phyloP scores from a whole-genome alignment of 1,284 basidiomycete genomes.

The Ceratobasidium sp. region DNA sequence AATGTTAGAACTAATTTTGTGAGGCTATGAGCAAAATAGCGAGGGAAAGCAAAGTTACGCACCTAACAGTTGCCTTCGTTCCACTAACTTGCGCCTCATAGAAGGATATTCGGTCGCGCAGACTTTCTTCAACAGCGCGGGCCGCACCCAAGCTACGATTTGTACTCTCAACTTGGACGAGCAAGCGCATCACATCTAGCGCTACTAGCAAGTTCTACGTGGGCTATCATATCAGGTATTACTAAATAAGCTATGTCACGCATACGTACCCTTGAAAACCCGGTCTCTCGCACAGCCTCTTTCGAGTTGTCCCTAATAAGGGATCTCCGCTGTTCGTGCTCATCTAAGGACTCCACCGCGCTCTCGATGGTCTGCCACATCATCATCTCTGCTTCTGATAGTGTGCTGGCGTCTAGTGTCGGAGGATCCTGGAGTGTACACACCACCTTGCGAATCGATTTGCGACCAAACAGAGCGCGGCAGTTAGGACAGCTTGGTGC shows the following conservation, averaged over 20 bases:
- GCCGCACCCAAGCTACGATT: neutral
- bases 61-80: too few species aligned
- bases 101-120: slow-evolving; percentile 24
- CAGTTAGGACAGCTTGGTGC: slow-evolving; percentile 28
- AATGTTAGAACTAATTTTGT: too few species aligned
- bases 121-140: slow-evolving; percentile 15
- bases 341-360: slow-evolving; percentile 4
- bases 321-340: slow-evolving; percentile 8
- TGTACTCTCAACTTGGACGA: neutral
- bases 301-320: neutral
- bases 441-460: slow-evolving; percentile 1
- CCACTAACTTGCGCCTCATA: slow-evolving; percentile 10
- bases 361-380: slow-evolving; percentile 23
- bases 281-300: neutral
- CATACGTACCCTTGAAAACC: neutral
- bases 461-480: neutral
- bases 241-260: neutral
- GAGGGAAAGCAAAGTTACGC: too few species aligned
- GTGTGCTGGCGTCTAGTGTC: neutral
- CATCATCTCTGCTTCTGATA: neutral
- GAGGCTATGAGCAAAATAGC: too few species aligned
- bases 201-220: slow-evolving; percentile 2
- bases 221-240: too few species aligned
- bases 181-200: neutral
- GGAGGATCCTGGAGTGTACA: neutral